Percentiles rank a stretch among this genome's conserved stretches.
Conservation (phyloP, 192 early-diverging fungal species). For the Paraglomus occultum region DNA sequence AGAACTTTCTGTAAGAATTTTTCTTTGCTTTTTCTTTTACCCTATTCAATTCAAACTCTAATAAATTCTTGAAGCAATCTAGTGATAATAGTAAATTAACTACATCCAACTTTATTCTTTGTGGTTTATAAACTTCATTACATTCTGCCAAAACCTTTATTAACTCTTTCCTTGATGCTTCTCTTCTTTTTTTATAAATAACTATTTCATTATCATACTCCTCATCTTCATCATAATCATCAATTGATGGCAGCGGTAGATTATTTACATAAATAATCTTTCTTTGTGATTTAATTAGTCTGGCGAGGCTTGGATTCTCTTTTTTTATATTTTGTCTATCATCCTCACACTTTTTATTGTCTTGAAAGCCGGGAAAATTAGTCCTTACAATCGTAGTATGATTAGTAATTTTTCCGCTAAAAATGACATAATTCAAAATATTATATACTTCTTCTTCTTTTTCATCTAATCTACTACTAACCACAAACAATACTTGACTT, state of each 20-base stretch:
- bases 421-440: background rate
- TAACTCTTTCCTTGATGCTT: background rate
- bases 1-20: too few species aligned
- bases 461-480: background rate
- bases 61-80: too few species aligned
- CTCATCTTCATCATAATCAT: background rate
- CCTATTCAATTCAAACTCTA: too few species aligned
- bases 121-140: background rate
- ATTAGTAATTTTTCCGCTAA: background rate
- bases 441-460: conserved; percentile 6
- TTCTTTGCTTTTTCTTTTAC: too few species aligned
- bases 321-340: background rate
- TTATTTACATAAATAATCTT: conserved; percentile 8
- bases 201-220: background rate
- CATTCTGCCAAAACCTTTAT: background rate
- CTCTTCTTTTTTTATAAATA: background rate
- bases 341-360: conserved; percentile 2
- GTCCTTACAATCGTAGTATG: conserved; percentile 11
- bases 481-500: conserved; percentile 9
- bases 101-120: too few species aligned
- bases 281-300: background rate
- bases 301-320: background rate
- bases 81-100: too few species aligned
- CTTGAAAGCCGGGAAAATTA: background rate
- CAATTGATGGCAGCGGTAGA: background rate